Conservation (phyloP, 2,329 filamentous ascomycete genomes). For the Fusarium ambrosium region DNA sequence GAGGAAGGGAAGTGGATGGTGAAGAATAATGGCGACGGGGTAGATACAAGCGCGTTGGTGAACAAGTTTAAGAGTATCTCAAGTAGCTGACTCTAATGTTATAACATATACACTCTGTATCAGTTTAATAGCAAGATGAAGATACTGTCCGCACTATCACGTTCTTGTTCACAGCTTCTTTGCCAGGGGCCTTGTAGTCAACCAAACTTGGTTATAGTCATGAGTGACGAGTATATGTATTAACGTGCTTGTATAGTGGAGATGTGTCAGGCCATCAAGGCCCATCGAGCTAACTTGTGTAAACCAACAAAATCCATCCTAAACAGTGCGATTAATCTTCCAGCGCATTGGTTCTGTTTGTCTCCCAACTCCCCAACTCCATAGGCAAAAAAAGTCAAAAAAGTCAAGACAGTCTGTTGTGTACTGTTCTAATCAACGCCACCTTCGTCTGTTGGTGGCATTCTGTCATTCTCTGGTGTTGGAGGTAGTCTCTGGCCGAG, state of each 20-base stretch:
- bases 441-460: slow-evolving; percentile 15
- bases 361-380: neutral
- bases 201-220: neutral
- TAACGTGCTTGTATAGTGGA: neutral
- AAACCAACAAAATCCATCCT: too few species aligned
- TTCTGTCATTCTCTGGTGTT: neutral
- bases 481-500: slow-evolving; percentile 13
- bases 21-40: neutral
- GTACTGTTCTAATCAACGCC: slow-evolving; percentile 9
- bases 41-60: neutral
- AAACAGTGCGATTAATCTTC: neutral
- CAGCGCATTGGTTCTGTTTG: neutral
- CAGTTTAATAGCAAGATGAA: neutral
- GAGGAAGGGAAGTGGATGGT: slow-evolving; percentile 13
- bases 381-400: neutral
- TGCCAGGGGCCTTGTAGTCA: neutral
- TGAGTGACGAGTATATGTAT: neutral
- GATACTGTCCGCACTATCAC: neutral
- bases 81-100: neutral
- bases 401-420: neutral
- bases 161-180: neutral
- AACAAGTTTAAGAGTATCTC: neutral
- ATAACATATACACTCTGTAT: neutral
- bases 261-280: neutral
- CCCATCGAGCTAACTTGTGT: neutral